These are phyloP conservation scores for Xylaria polymorpha DNA, from an alignment of 2,329 filamentous ascomycete species.

Conservation along the genomic window DNA sequence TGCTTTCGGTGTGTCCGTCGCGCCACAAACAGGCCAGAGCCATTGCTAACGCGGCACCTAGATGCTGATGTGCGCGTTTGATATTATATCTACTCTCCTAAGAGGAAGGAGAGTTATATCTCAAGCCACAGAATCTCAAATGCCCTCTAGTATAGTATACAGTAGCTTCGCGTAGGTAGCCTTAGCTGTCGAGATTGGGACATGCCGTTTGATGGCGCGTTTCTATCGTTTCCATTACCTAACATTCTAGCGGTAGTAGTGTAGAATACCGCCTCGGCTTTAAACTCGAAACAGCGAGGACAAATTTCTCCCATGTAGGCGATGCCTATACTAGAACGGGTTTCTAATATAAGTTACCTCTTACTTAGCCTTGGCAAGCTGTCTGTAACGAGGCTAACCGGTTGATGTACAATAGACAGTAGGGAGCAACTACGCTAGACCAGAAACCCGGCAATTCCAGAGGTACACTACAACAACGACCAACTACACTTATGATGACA, in stretches of 20 bases:
- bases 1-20: constrained; percentile 9
- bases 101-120: constrained; percentile 6
- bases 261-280: not conserved
- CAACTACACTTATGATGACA: not conserved
- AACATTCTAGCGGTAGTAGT: not conserved
- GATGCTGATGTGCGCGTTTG: constrained; percentile 5
- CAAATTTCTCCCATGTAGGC: not conserved
- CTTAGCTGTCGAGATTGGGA: constrained; percentile 7
- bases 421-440: constrained; percentile 1
- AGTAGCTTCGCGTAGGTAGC: constrained; percentile 1
- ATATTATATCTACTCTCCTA: constrained; percentile 7
- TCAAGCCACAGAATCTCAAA: constrained; percentile 3
- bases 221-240: constrained; percentile 17
- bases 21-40: constrained; percentile 13
- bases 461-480: not conserved
- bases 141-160: too few species aligned
- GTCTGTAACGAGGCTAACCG: constrained; percentile 5
- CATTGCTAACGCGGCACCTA: not conserved
- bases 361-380: not conserved
- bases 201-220: constrained; percentile 6
- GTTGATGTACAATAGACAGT: too few species aligned
- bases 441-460: not conserved
- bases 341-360: constrained; percentile 14
- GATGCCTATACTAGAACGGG: not conserved
- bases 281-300: not conserved